A percentile compares a stretch with the other conserved stretches of the same genome.
Evolutionary conservation across 148 eudicot species (phyloP).

Genomic region (Chenopodium berlandieri): DNA sequence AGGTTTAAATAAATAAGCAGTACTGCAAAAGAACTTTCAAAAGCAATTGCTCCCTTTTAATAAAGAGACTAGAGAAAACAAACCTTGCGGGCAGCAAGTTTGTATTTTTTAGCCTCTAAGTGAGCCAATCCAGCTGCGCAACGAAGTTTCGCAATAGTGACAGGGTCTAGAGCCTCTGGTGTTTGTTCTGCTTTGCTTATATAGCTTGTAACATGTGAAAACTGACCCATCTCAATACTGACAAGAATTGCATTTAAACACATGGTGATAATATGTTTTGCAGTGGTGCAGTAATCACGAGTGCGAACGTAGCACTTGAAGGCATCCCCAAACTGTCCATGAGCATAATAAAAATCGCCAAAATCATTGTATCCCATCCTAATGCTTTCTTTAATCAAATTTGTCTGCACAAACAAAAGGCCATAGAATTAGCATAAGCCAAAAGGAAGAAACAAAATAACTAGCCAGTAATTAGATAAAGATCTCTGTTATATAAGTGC

Average conservation of each 20-base stretch:
- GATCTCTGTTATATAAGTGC: not conserved
- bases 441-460: not conserved
- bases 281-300: conserved; percentile 95
- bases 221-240: conserved; percentile 96
- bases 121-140: conserved; percentile 88
- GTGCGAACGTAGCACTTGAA: conserved; percentile 90
- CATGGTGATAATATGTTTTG: conserved; percentile 87
- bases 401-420: conserved; percentile 59
- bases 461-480: not conserved
- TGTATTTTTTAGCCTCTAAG: conserved; percentile 75
- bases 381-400: conserved; percentile 96
- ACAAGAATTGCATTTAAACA: conserved; percentile 90
- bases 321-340: conserved; percentile 87
- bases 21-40: not conserved
- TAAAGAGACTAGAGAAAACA: conserved; percentile 12
- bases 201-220: conserved; percentile 86
- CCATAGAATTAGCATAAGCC: not conserved
- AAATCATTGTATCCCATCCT: conserved; percentile 97
- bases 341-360: conserved; percentile 85
- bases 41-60: not conserved
- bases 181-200: conserved; percentile 87
- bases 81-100: conserved; percentile 96
- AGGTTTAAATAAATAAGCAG: not conserved
- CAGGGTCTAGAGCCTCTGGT: conserved; percentile 59
- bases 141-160: conserved; percentile 65